Percentiles rank a stretch among this genome's conserved stretches.
Evolutionary conservation across 495 filamentous ascomycete species (phyloP).

Genomic region (Letharia columbiana): DNA sequence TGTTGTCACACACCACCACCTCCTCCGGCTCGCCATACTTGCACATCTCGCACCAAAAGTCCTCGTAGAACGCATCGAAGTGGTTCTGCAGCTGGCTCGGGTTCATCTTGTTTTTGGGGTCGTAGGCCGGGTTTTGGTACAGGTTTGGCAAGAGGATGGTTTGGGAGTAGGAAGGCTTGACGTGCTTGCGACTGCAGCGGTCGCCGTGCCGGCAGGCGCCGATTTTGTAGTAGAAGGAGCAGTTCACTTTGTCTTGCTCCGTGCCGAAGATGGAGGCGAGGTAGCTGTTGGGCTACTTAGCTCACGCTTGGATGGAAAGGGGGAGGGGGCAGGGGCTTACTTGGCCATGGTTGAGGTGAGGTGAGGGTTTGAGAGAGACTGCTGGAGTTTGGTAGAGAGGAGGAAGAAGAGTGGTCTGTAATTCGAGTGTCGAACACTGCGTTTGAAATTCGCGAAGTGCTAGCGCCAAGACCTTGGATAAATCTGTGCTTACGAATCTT

Average conservation of each 20-base stretch:
- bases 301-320: neutral
- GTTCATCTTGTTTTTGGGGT: conserved; percentile 95
- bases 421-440: neutral
- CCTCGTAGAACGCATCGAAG: conserved; percentile 99
- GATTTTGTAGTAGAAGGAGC: conserved; percentile 92
- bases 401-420: neutral
- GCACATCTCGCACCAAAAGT: conserved; percentile 99
- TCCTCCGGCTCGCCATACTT: conserved; percentile 86
- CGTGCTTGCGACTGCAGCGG: conserved; percentile 94
- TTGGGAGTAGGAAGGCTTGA: conserved; percentile 96
- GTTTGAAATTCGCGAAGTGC: conserved; percentile 5
- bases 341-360: conserved; percentile 16
- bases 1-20: conserved; percentile 86
- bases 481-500: conserved; percentile 14
- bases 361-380: neutral
- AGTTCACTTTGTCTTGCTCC: conserved; percentile 91
- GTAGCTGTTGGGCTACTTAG: conserved; percentile 54
- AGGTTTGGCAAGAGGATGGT: conserved; percentile 97
- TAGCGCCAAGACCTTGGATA: neutral
- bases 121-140: conserved; percentile 98
- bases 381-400: neutral
- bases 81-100: conserved; percentile 90
- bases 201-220: conserved; percentile 97
- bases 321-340: conserved; percentile 4
- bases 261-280: conserved; percentile 99